These are phyloP conservation scores for Haplosporangium sp. DNA, from an alignment of 371 early-diverging fungal genomes.

Conservation along the genomic window DNA sequence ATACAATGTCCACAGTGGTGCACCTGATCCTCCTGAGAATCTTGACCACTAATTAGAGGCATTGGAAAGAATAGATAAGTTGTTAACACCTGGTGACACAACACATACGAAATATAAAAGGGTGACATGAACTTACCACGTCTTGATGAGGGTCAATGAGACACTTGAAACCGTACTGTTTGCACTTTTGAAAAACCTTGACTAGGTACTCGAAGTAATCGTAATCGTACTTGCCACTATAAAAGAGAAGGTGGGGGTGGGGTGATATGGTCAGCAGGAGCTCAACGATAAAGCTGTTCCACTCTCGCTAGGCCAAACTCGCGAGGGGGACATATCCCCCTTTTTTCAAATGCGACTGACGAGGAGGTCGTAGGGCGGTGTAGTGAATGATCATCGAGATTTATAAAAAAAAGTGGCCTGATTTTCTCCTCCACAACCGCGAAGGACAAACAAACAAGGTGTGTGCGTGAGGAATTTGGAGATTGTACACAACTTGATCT, in stretches of 20 bases:
- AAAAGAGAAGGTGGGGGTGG: not conserved
- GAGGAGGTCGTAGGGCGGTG: not conserved
- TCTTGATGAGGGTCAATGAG: conserved; percentile 90
- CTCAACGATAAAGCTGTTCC: not conserved
- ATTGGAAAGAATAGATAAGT: too few species aligned
- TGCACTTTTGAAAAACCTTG: conserved; percentile 69
- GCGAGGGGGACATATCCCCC: too few species aligned
- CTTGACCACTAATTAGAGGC: conserved; percentile 70
- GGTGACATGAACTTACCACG: conserved; percentile 56
- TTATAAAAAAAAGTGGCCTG: conserved; percentile 44
- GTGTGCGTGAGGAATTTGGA: conserved; percentile 19
- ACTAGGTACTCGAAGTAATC: conserved; percentile 84
- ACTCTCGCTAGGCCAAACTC: not conserved
- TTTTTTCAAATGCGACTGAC: not conserved
- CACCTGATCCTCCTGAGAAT: conserved; percentile 85
- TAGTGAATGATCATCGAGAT: conserved; percentile 5
- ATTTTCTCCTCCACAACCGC: conserved; percentile 30
- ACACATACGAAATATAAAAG: not conserved
- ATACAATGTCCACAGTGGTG: conserved; percentile 87
- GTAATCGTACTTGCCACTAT: conserved; percentile 85
- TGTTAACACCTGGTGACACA: too few species aligned
- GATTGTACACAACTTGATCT: conserved; percentile 9
- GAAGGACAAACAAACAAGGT: conserved; percentile 10
- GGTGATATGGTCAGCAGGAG: conserved; percentile 21
- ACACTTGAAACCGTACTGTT: conserved; percentile 76